These are phyloP conservation scores for Blastomyces silverae DNA, from an alignment of 2,329 filamentous ascomycete genomes.

Conservation along the genomic window DNA sequence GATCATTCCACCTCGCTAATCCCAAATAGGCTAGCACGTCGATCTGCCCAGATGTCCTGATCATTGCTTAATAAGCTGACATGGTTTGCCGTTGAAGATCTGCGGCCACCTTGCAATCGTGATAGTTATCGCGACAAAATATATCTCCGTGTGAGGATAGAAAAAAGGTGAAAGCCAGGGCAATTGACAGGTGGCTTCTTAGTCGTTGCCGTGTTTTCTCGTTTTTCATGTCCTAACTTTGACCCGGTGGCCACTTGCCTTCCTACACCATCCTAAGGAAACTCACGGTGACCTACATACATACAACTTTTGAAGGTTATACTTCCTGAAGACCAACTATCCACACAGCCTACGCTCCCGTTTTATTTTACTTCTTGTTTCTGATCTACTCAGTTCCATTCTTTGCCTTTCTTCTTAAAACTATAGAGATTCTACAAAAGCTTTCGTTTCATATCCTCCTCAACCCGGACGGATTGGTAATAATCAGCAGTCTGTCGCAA, in stretches of 20 bases:
- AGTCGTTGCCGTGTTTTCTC: not conserved
- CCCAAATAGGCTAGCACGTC: not conserved
- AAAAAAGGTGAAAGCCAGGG: too few species aligned
- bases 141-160: not conserved
- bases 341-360: not conserved
- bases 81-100: not conserved
- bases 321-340: not conserved
- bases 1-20: not conserved
- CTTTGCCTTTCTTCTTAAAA: not conserved
- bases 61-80: not conserved
- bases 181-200: not conserved
- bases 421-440: not conserved
- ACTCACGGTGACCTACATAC: too few species aligned
- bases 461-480: not conserved
- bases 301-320: not conserved
- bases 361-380: not conserved
- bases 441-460: not conserved
- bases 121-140: not conserved
- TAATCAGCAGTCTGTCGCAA: not conserved
- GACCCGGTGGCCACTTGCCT: not conserved
- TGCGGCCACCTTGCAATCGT: conserved; percentile 12
- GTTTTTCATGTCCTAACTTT: not conserved
- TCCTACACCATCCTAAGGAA: not conserved
- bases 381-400: not conserved
- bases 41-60: too few species aligned